Evolutionary conservation across 306 rosid species (phyloP), one percentile per base, ranked within the genome.

Genomic region (Acmispon strigosus): DNA sequence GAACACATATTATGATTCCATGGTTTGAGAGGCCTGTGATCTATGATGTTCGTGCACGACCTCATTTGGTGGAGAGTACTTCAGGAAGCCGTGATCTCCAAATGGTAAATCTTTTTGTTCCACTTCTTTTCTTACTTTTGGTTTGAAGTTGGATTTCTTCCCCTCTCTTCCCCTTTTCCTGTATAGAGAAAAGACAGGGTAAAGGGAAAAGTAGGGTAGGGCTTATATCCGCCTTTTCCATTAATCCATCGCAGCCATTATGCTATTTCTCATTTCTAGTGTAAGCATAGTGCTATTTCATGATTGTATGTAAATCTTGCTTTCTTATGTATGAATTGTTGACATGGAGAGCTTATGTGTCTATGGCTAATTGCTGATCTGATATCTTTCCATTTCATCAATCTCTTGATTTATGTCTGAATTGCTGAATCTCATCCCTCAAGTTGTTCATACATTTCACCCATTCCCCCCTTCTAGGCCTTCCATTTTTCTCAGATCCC

Each of bases 21-120:
- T 80, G 80, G 84, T 80, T 80, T 24, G 84, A 80, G 77, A 75
- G 84, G 65, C 84, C 80, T 27, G 80, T 75, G 53, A 75, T 80
- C 59, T 69, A 75, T 63, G 80, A 80, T 48, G 84, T 80, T 22
- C 77, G 80, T 53, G 73, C 84, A 55, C 70, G 77, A 6, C 84
- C 84, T 47, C 80, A 80, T 56, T 62, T 80, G 55, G 80, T 74
- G 5, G 80, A 80, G 74, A 75, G 84, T 73, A 80, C 84, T 12
- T 80, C 80, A 1, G 84, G 84, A 61, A 80, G 84, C 24, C 84
- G 80, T 17, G 84, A 74, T 75, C 84, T 71, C 32, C 81, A 75
- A 44, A 74, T 75, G 81, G 75, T 76, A 73, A 66, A 8, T 50
- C 29, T 19, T 55, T 51, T 50, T 66, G 45, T 10, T 14, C 34